A percentile compares a stretch with the other conserved stretches of the same genome.
These are phyloP conservation scores for Hericium rajendrae DNA, from an alignment of 768 basidiomycete species.

Conservation along the genomic window DNA sequence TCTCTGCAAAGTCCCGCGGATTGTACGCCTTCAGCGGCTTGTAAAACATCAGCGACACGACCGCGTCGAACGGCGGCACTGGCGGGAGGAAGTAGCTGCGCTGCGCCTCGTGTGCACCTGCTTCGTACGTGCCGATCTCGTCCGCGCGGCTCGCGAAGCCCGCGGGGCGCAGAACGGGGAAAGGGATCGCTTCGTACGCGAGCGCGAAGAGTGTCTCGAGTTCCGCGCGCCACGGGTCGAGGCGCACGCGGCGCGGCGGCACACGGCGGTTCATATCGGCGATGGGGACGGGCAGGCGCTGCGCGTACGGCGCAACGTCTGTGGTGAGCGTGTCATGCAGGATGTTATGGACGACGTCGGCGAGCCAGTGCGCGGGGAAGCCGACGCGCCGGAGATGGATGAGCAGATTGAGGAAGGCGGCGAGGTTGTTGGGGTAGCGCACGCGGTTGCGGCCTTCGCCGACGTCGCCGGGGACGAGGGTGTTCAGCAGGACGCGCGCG, in stretches of 20 bases:
- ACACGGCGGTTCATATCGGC: neutral
- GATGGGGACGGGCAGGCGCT: neutral
- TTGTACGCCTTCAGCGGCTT: neutral
- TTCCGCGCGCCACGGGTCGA: neutral
- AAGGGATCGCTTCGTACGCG: neutral
- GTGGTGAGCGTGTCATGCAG: neutral
- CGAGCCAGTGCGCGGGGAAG: slow-evolving; percentile 29
- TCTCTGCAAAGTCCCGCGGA: neutral
- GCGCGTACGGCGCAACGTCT: neutral
- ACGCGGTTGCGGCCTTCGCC: slow-evolving; percentile 17
- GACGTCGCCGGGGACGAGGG: slow-evolving; percentile 19
- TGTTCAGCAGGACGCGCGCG: slow-evolving; percentile 23
- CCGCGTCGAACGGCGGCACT: neutral
- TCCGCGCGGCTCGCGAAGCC: neutral
- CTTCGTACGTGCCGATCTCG: neutral
- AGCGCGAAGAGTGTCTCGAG: neutral
- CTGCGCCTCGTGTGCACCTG: neutral
- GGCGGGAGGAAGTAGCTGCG: neutral
- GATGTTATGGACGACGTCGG: slow-evolving; percentile 16
- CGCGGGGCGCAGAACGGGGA: neutral
- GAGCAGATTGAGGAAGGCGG: slow-evolving; percentile 24
- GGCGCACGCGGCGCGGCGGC: neutral
- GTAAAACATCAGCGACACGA: neutral
- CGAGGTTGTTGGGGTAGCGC: slow-evolving; percentile 26
- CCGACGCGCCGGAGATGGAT: slow-evolving; percentile 24